Evolutionary conservation across 2,329 filamentous ascomycete genomes (phyloP).

Genomic region (Fusarium proliferatum): DNA sequence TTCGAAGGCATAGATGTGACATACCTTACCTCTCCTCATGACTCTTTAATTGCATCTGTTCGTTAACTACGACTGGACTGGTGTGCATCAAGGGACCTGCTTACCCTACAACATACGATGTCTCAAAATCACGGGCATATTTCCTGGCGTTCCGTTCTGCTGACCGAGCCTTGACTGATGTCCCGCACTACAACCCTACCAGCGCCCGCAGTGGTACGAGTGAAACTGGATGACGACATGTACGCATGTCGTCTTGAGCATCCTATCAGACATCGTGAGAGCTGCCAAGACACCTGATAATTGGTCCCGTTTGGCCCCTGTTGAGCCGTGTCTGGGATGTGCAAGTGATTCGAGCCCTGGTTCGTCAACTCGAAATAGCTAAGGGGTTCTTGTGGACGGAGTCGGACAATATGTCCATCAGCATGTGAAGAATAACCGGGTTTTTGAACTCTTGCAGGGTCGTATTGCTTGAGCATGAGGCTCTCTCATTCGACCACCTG

Average conservation of each 20-base stretch:
- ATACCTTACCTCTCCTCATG: slow-evolving; percentile 17
- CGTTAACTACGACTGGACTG: slow-evolving; percentile 22
- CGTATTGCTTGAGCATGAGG: neutral
- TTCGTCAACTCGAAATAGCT: slow-evolving; percentile 6
- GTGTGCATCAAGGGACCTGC: slow-evolving; percentile 12
- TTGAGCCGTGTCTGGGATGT: slow-evolving; percentile 8
- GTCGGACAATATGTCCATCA: neutral
- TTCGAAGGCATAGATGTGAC: slow-evolving; percentile 1
- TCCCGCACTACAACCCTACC: slow-evolving; percentile 7
- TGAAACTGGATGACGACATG: slow-evolving; percentile 33
- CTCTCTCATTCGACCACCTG: slow-evolving; percentile 9
- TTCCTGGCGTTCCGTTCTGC: neutral
- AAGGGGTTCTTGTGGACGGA: slow-evolving; percentile 4
- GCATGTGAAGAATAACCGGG: slow-evolving; percentile 23
- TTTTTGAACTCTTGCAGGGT: slow-evolving; percentile 19
- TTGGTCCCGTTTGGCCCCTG: slow-evolving; percentile 4
- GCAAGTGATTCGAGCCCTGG: neutral
- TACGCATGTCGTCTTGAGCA: slow-evolving; percentile 8
- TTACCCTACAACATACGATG: slow-evolving; percentile 26
- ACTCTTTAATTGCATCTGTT: slow-evolving; percentile 41
- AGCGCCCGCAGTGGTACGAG: slow-evolving; percentile 11
- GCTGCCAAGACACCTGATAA: slow-evolving; percentile 4
- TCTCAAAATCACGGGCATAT: neutral
- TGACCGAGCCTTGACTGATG: slow-evolving; percentile 33
- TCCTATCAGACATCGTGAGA: slow-evolving; percentile 13